A percentile compares a stretch with the other conserved stretches of the same genome.
Conservation (phyloP, 768 basidiomycete genomes). For the Tylopilus felleus region DNA sequence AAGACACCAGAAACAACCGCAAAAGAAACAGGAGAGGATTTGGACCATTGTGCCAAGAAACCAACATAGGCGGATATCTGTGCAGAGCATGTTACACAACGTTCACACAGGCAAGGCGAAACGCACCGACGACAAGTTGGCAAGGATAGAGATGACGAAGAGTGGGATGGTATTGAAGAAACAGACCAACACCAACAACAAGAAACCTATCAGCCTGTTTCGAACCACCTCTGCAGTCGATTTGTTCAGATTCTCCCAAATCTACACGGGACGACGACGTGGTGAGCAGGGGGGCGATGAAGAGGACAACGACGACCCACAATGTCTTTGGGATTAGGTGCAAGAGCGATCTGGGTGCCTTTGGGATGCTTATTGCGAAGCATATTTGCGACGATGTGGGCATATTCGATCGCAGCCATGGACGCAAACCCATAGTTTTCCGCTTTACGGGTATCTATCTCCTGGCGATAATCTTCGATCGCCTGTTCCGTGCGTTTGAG, state of each 20-base stretch:
- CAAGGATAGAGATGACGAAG: constrained; percentile 83
- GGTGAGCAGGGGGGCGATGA: background rate
- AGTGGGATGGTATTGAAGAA: constrained; percentile 95
- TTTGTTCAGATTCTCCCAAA: constrained; percentile 89
- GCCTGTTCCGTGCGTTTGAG: constrained; percentile 64
- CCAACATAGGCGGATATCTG: constrained; percentile 54
- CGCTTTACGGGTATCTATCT: constrained; percentile 70
- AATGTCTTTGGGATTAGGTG: constrained; percentile 88
- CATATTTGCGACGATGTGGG: constrained; percentile 78
- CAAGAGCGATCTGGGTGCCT: constrained; percentile 66
- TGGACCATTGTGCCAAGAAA: constrained; percentile 73
- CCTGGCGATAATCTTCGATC: constrained; percentile 67
- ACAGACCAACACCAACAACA: constrained; percentile 74
- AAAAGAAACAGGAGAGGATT: constrained; percentile 62
- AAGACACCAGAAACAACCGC: constrained; percentile 88
- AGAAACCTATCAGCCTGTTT: constrained; percentile 72
- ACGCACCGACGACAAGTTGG: constrained; percentile 81
- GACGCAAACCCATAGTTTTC: constrained; percentile 93
- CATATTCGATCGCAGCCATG: constrained; percentile 84
- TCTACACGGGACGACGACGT: constrained; percentile 37
- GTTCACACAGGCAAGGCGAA: background rate
- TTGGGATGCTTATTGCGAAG: constrained; percentile 67
- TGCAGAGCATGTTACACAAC: constrained; percentile 4
- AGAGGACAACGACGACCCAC: constrained; percentile 38
- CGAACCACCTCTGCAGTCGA: constrained; percentile 62